Percentiles rank a stretch among this genome's conserved stretches.
These are phyloP conservation scores for Fusarium sp. DNA, from an alignment of 2,329 filamentous ascomycete genomes.

Conservation along the genomic window DNA sequence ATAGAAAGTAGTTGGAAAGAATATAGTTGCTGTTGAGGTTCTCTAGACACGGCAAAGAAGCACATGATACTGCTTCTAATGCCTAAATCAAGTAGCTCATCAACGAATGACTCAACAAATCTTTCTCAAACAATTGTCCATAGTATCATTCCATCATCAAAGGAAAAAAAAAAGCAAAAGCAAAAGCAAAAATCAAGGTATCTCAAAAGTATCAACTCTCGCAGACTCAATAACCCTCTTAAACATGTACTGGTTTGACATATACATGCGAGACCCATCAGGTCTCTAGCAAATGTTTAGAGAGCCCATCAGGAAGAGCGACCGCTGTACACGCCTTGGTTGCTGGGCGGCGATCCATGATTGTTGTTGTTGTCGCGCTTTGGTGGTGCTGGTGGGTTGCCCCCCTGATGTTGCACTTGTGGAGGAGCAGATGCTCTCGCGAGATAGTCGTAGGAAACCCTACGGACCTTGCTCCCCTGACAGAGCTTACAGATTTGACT, in stretches of 20 bases:
- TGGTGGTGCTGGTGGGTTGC: conserved; percentile 29
- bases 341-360: conserved; percentile 20
- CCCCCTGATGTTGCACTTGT: conserved; percentile 13
- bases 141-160: neutral
- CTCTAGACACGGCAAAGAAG: neutral
- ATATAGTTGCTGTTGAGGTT: neutral
- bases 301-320: conserved; percentile 1
- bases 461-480: conserved; percentile 38
- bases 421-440: conserved; percentile 15
- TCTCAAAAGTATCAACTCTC: conserved; percentile 24
- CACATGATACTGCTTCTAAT: neutral
- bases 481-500: conserved; percentile 35
- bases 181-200: conserved; percentile 13
- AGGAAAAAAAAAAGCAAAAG: neutral
- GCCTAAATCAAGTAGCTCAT: neutral
- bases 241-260: conserved; percentile 36
- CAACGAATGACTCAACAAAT: conserved; percentile 18
- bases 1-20: neutral
- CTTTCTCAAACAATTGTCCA: neutral
- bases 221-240: conserved; percentile 32
- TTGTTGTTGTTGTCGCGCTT: conserved; percentile 22
- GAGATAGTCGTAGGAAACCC: conserved; percentile 37
- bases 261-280: conserved; percentile 17
- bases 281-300: neutral
- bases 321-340: conserved; percentile 25